Evolutionary conservation across 208 protist species (phyloP), one percentile per base, ranked within the genome.

Genomic region (Acanthamoeba lenticulata): DNA sequence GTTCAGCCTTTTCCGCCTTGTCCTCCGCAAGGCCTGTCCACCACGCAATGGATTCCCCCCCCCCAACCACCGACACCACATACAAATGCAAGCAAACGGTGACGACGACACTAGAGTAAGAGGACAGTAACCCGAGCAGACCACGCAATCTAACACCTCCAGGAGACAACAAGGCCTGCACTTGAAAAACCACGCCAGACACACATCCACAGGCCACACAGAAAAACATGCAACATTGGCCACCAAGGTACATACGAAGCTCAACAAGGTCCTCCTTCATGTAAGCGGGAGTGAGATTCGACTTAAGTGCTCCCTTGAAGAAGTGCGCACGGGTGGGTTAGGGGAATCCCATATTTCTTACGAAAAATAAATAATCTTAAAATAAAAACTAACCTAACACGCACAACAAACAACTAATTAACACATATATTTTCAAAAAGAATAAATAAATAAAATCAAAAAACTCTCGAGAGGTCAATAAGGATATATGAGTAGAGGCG

Each of bases 221-320:
- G n/a, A n/a, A 90, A n/a, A 90, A 60, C 81, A 55, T 9, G 19
- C 45, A 67, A 60, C 29, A 57, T 36, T 21, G 19, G 60, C 6
- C 29, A 38, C 6, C 6, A 55, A 9, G 24, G 36, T 47, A 91
- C 52, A 21, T 17, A 81, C 89, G 60, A 11, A 93, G 62, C 42
- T 93, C 47, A 13, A 85, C 32, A 32, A 93, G 67, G 69, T 93
- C 89, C n/a, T 93, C 89, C 62, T 93, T 85, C 21, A 93, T 42
- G 62, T 93, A 93, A 32, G 89, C 62, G 2, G 89, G 67, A 1
- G 62, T 81, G 55, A 93, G 89, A 36, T 93, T 93, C n/a, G 44
- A 49, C 65, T 93, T 93, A 5, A 93, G 89, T 21, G 89, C 89
- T 4, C 67, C 89, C 65, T 93, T 93, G 44, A 93, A 93, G 47